These are phyloP conservation scores for Talaromyces sp. DNA, from an alignment of 2,329 filamentous ascomycete species.

Conservation along the genomic window DNA sequence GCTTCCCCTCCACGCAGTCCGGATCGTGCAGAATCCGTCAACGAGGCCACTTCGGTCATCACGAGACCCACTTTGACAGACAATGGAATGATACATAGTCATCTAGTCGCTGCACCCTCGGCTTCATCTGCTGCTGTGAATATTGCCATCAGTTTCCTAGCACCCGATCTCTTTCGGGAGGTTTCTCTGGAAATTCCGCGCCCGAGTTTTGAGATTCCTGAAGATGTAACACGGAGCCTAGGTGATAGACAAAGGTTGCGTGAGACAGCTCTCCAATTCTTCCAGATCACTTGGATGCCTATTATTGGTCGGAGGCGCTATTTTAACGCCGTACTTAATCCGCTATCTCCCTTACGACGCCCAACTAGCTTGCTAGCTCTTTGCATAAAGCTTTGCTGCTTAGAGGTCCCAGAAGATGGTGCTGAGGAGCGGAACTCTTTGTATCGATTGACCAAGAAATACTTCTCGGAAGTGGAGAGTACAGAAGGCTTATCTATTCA, in stretches of 20 bases:
- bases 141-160: slow-evolving; percentile 7
- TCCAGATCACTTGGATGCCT: slow-evolving; percentile 12
- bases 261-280: slow-evolving; percentile 1
- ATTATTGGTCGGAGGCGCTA: background rate
- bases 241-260: background rate
- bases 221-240: background rate
- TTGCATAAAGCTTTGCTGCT: slow-evolving; percentile 9
- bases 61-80: background rate
- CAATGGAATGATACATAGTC: background rate
- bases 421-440: background rate
- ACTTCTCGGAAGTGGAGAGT: slow-evolving; percentile 12
- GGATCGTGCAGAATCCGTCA: background rate
- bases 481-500: slow-evolving; percentile 11
- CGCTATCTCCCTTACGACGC: slow-evolving; percentile 2
- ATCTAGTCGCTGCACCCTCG: background rate
- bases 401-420: background rate
- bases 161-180: slow-evolving; percentile 7
- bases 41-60: background rate
- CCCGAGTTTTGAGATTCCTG: slow-evolving; percentile 1
- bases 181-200: slow-evolving; percentile 4
- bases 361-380: slow-evolving; percentile 4
- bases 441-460: slow-evolving; percentile 6
- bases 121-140: slow-evolving; percentile 1
- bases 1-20: background rate
- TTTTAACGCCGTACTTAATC: slow-evolving; percentile 4